A percentile compares a stretch with the other conserved stretches of the same genome.
These are phyloP conservation scores for Huiozyma naganishii DNA, from an alignment of 805 yeast genomes.

Conservation along the genomic window DNA sequence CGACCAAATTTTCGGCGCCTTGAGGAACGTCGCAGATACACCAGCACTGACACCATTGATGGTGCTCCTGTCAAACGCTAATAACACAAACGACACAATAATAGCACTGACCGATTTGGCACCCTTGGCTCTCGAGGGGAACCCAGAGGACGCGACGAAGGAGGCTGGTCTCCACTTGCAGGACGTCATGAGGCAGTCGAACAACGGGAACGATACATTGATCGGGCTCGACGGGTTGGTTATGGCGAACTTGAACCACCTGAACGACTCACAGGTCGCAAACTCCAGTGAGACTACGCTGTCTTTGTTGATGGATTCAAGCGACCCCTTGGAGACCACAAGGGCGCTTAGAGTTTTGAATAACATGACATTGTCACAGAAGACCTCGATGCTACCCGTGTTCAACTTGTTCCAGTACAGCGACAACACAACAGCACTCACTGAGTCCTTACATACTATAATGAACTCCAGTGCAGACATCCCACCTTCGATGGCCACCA, in stretches of 20 bases:
- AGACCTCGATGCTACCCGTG: constrained; percentile 18
- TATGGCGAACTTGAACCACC: constrained; percentile 2
- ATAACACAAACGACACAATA: constrained; percentile 17
- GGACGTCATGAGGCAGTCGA: constrained; percentile 7
- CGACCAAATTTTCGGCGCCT: constrained; percentile 15
- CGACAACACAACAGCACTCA: constrained; percentile 15
- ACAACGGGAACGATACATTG: constrained; percentile 6
- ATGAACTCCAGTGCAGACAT: constrained; percentile 9
- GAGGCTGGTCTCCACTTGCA: constrained; percentile 9
- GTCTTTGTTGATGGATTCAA: constrained; percentile 13
- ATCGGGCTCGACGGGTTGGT: constrained; percentile 14
- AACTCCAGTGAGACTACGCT: constrained; percentile 13
- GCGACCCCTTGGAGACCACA: constrained; percentile 16
- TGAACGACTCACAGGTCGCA: constrained; percentile 1
- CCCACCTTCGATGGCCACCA: constrained; percentile 8
- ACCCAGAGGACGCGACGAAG: constrained; percentile 9
- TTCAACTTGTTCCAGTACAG: constrained; percentile 15
- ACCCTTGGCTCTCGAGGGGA: constrained; percentile 19
- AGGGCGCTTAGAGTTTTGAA: constrained; percentile 16
- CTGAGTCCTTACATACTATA: constrained; percentile 10
- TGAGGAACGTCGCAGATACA: constrained; percentile 19
- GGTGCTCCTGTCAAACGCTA: constrained; percentile 18
- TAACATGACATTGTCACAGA: constrained; percentile 15
- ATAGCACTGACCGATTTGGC: constrained; percentile 17
- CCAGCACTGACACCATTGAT: constrained; percentile 24